Conservation (phyloP, 1,284 basidiomycete species). For the Marasmius fiardii region DNA sequence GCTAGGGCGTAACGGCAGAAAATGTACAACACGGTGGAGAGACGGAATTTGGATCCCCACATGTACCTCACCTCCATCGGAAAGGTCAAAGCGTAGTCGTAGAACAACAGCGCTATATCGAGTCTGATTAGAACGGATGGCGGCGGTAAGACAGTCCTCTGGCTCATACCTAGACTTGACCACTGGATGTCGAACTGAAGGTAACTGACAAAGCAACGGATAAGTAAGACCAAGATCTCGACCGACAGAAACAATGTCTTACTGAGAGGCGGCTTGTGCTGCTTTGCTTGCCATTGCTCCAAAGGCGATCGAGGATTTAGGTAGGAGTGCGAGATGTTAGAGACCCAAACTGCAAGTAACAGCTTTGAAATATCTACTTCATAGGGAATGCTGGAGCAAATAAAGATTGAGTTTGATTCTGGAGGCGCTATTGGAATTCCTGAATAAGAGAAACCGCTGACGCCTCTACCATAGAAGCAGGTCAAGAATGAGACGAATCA, state of each 20-base stretch:
- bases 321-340: no score
- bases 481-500: no score
- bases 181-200: background rate
- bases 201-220: background rate
- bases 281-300: background rate
- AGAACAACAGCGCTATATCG: slow-evolving; percentile 24
- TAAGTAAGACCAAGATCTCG: background rate
- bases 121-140: background rate
- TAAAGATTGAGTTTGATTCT: no score
- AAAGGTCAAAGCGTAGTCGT: slow-evolving; percentile 31
- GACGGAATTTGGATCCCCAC: slow-evolving; percentile 25
- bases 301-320: no score
- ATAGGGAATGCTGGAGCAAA: no score
- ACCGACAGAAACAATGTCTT: background rate
- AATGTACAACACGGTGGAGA: slow-evolving; percentile 31
- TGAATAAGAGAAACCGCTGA: no score
- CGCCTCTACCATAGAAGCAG: no score
- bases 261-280: background rate
- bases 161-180: background rate
- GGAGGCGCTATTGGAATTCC: no score
- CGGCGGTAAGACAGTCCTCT: background rate
- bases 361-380: no score
- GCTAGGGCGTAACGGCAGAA: slow-evolving; percentile 32
- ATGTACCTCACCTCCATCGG: slow-evolving; percentile 28
- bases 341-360: no score